These are phyloP conservation scores for Linderniella brevidens DNA, from an alignment of 257 asterid genomes.

Conservation along the genomic window DNA sequence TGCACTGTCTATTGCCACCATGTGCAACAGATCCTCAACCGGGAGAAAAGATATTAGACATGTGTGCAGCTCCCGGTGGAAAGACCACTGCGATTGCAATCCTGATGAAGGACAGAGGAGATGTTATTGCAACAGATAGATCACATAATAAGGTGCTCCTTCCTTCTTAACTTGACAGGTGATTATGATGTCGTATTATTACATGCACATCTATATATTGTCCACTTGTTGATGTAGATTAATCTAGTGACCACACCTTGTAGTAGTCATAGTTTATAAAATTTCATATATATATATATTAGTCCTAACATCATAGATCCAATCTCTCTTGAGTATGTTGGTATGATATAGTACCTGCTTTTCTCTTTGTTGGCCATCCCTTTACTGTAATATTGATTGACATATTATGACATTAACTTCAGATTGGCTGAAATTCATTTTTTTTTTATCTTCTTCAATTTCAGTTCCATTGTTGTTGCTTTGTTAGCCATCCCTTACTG, in stretches of 20 bases:
- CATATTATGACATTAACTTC: background rate
- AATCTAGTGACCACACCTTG: conserved; percentile 1
- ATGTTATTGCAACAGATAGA: conserved; percentile 77
- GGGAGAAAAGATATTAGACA: conserved; percentile 82
- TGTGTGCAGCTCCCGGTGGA: conserved; percentile 99
- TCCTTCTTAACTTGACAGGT: conserved; percentile 42
- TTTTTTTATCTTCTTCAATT: no score
- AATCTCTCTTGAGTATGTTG: no score
- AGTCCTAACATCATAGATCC: no score
- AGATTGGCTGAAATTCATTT: no score
- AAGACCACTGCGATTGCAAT: conserved; percentile 93
- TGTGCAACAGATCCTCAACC: conserved; percentile 62
- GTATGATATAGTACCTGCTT: no score
- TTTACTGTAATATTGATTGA: no score
- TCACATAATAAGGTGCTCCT: conserved; percentile 97
- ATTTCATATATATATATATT: no score
- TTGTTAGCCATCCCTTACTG: no score
- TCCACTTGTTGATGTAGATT: conserved; percentile 4
- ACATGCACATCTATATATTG: background rate
- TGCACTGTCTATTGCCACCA: no score
- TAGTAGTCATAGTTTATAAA: no score
- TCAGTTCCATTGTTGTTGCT: no score
- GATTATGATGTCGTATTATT: conserved; percentile 12
- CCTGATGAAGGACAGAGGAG: conserved; percentile 93
- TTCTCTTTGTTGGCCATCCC: no score